A percentile compares a stretch with the other conserved stretches of the same genome.
Evolutionary conservation across 2,329 filamentous ascomycete genomes (phyloP).

Genomic region (Exophiala viscosa): DNA sequence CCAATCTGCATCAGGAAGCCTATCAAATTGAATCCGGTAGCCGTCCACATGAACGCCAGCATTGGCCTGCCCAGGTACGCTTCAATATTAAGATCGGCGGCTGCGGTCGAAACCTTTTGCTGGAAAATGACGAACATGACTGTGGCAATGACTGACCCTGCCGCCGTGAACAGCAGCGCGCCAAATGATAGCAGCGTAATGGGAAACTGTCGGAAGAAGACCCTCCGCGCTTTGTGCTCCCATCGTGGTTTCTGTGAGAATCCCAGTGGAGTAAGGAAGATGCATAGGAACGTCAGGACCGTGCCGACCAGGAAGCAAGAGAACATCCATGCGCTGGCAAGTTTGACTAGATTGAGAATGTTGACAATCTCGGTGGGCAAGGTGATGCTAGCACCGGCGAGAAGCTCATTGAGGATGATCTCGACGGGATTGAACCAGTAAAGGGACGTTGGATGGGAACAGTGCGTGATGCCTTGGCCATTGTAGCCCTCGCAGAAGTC

Average conservation of each 20-base stretch:
- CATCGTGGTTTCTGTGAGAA: conserved; percentile 35
- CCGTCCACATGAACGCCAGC: conserved; percentile 89
- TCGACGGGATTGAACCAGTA: conserved; percentile 92
- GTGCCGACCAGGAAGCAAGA: conserved; percentile 73
- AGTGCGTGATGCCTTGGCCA: conserved; percentile 69
- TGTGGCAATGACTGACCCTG: conserved; percentile 71
- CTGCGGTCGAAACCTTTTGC: conserved; percentile 66
- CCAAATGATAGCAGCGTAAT: conserved; percentile 66
- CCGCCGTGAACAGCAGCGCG: conserved; percentile 63
- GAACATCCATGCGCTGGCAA: conserved; percentile 83
- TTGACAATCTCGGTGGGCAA: conserved; percentile 70
- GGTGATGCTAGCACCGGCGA: conserved; percentile 77
- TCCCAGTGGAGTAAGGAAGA: conserved; percentile 60
- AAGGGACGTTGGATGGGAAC: conserved; percentile 64
- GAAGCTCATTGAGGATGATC: conserved; percentile 73
- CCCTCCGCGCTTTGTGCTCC: conserved; percentile 35
- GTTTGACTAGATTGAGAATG: conserved; percentile 69
- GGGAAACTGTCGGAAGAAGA: conserved; percentile 56
- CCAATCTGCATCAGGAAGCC: conserved; percentile 71
- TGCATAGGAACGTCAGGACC: conserved; percentile 67
- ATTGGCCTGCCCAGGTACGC: conserved; percentile 68
- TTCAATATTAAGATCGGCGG: conserved; percentile 69
- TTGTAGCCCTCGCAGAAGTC: conserved; percentile 85
- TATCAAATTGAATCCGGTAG: conserved; percentile 61
- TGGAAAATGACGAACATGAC: conserved; percentile 80